Conservation (phyloP, 441 rosid species). For the Pelargonium fulgidum region DNA sequence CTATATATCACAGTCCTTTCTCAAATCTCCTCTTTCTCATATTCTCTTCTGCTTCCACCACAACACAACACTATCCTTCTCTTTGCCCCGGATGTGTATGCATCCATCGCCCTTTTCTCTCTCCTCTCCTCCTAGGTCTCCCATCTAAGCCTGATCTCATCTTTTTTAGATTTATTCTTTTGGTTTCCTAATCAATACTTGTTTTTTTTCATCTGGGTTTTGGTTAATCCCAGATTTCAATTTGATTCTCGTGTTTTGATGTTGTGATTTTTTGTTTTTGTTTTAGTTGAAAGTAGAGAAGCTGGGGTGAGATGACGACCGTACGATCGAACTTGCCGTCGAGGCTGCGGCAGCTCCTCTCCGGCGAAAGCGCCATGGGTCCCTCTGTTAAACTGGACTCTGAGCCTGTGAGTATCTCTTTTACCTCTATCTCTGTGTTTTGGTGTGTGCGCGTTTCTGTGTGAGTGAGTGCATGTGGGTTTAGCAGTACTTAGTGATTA, state of each 20-base stretch:
- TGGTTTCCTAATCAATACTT: not conserved
- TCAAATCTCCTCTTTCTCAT: not conserved
- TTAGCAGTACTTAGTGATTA: not conserved
- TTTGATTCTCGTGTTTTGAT: not conserved
- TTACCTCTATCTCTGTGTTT: not conserved
- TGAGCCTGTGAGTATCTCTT: slow-evolving; percentile 66
- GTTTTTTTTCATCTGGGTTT: slow-evolving; percentile 10
- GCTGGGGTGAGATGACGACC: slow-evolving; percentile 59
- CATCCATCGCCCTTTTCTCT: slow-evolving; percentile 26
- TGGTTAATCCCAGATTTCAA: slow-evolving; percentile 12
- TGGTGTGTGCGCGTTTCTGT: not conserved
- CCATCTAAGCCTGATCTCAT: not conserved
- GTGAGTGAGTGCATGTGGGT: slow-evolving; percentile 11
- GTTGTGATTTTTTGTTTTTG: not conserved
- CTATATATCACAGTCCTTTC: slow-evolving; percentile 4
- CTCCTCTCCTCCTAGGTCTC: slow-evolving; percentile 27
- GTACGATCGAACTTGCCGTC: slow-evolving; percentile 88
- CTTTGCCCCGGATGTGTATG: slow-evolving; percentile 38
- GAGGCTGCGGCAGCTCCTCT: slow-evolving; percentile 79
- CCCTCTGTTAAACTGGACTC: slow-evolving; percentile 78
- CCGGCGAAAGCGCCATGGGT: slow-evolving; percentile 74
- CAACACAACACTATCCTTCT: not conserved
- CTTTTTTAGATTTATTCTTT: not conserved
- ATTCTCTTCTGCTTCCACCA: not conserved
- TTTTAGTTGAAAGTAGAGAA: slow-evolving; percentile 33